Percentiles rank a stretch among this genome's conserved stretches.
phyloP scores from a whole-genome alignment of 2,329 filamentous ascomycete genomes.

The Cryphonectria japonica region DNA sequence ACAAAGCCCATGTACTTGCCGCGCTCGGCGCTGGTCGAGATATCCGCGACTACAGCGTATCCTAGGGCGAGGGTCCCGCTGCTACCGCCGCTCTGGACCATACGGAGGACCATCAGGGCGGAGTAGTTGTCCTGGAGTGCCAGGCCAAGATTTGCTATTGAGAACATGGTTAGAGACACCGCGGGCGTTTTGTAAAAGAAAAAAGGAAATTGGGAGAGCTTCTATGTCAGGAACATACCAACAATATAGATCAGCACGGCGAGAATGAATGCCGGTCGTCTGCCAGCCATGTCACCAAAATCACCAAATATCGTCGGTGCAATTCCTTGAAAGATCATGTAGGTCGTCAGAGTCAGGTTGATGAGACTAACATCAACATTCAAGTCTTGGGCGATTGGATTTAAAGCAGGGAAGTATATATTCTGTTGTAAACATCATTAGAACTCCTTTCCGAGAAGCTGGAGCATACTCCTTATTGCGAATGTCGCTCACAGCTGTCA shows the following conservation, averaged over 20 bases:
- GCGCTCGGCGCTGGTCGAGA: slow-evolving; percentile 69
- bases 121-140: slow-evolving; percentile 61
- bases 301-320: slow-evolving; percentile 65
- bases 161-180: not conserved
- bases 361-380: slow-evolving; percentile 45
- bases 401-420: slow-evolving; percentile 55
- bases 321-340: slow-evolving; percentile 67
- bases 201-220: not conserved
- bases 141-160: slow-evolving; percentile 59
- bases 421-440: slow-evolving; percentile 40
- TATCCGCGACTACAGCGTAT: slow-evolving; percentile 73
- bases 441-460: not conserved
- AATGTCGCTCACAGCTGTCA: slow-evolving; percentile 48
- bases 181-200: no score
- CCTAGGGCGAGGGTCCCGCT: slow-evolving; percentile 73
- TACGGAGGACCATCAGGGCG: slow-evolving; percentile 63
- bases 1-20: slow-evolving; percentile 74
- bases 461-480: not conserved
- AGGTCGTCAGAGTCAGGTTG: slow-evolving; percentile 60
- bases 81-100: slow-evolving; percentile 66
- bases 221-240: slow-evolving; percentile 17
- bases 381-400: slow-evolving; percentile 43
- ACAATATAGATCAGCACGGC: slow-evolving; percentile 60
- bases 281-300: slow-evolving; percentile 63
- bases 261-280: slow-evolving; percentile 64